These are phyloP conservation scores for Simplicillium aogashimaense DNA, from an alignment of 2,329 filamentous ascomycete genomes.

Conservation along the genomic window DNA sequence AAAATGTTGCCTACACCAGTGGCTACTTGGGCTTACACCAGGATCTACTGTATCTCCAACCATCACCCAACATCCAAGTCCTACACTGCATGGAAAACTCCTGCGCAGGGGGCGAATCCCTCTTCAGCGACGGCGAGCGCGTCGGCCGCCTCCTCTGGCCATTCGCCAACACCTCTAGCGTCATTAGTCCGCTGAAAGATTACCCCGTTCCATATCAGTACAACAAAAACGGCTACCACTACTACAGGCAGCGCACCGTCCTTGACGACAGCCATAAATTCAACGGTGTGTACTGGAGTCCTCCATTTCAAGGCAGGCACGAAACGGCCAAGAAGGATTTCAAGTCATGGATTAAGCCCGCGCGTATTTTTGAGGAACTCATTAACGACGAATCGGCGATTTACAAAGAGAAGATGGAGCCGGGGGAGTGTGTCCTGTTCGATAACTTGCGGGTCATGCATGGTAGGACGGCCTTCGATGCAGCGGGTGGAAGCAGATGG, in stretches of 20 bases:
- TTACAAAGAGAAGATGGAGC: slow-evolving; percentile 62
- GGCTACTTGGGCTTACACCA: slow-evolving; percentile 81
- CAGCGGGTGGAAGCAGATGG: slow-evolving; percentile 59
- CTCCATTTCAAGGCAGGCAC: slow-evolving; percentile 64
- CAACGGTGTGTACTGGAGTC: slow-evolving; percentile 50
- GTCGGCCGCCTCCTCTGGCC: slow-evolving; percentile 35
- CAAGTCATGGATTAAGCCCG: slow-evolving; percentile 35
- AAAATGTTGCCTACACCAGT: slow-evolving; percentile 87
- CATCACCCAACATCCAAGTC: slow-evolving; percentile 74
- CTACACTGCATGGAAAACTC: slow-evolving; percentile 83
- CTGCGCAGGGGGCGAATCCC: slow-evolving; percentile 68
- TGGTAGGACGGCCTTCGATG: slow-evolving; percentile 67
- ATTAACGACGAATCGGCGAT: slow-evolving; percentile 50
- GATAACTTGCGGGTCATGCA: slow-evolving; percentile 82
- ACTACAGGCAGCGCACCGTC: slow-evolving; percentile 33
- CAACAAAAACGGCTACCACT: slow-evolving; percentile 53
- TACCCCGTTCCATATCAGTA: slow-evolving; percentile 57
- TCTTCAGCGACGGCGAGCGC: slow-evolving; percentile 70
- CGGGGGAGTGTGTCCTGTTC: slow-evolving; percentile 89
- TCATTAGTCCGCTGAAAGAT: slow-evolving; percentile 23
- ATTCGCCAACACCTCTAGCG: slow-evolving; percentile 2
- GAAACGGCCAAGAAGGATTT: slow-evolving; percentile 12
- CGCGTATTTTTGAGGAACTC: slow-evolving; percentile 43
- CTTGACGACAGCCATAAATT: slow-evolving; percentile 8
- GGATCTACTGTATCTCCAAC: slow-evolving; percentile 78